These are phyloP conservation scores for Balansia obtecta DNA, from an alignment of 2,329 filamentous ascomycete species.

Conservation along the genomic window DNA sequence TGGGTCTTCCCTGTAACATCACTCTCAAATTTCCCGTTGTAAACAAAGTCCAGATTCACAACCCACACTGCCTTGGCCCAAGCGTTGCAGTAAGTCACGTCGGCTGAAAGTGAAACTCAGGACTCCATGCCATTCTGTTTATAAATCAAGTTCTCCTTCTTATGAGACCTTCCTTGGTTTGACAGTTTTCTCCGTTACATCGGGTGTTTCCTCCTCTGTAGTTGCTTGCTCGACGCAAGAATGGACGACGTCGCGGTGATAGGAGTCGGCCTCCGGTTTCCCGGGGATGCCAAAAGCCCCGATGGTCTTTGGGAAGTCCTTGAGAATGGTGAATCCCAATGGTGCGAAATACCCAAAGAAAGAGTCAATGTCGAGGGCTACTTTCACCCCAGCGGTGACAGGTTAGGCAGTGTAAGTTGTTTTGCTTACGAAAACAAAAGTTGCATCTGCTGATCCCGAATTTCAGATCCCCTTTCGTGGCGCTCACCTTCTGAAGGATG, in stretches of 20 bases:
- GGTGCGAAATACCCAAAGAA: conserved; percentile 34
- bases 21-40: not conserved
- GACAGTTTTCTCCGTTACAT: not conserved
- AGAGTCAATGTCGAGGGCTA: conserved; percentile 41
- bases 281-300: conserved; percentile 32
- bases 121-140: not conserved
- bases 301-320: conserved; percentile 38
- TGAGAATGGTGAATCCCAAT: conserved; percentile 29
- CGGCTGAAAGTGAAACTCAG: not conserved
- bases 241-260: conserved; percentile 36
- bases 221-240: not conserved
- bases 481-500: conserved; percentile 36
- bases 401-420: conserved; percentile 34
- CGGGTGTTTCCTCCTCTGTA: not conserved
- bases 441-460: conserved; percentile 5
- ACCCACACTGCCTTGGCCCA: not conserved
- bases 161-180: not conserved
- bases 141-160: not conserved
- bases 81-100: not conserved
- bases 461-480: conserved; percentile 33
- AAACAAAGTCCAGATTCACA: conserved; percentile 3
- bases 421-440: not conserved
- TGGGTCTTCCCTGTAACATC: not conserved
- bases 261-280: conserved; percentile 39
- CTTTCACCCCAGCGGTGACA: conserved; percentile 37